These are phyloP conservation scores for Ceratobasidium sp. DNA, from an alignment of 1,284 basidiomycete species.

Conservation along the genomic window DNA sequence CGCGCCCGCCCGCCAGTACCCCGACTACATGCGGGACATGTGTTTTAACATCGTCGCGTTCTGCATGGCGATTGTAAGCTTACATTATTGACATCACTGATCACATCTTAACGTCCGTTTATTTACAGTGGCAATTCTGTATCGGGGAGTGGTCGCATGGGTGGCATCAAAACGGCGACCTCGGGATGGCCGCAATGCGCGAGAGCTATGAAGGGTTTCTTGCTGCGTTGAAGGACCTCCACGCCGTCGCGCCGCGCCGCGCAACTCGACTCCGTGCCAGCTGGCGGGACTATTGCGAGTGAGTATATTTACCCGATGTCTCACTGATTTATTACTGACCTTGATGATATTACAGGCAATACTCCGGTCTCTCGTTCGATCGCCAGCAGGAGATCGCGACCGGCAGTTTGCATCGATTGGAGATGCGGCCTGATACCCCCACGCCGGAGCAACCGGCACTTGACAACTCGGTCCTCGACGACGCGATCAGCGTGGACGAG, in stretches of 20 bases:
- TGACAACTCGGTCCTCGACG: too few relatives aligned
- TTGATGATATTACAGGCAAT: not conserved
- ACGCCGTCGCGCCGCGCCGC: not conserved
- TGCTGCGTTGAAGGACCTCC: slow-evolving; percentile 6
- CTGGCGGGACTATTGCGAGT: slow-evolving; percentile 14
- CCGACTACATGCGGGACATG: slow-evolving; percentile 32
- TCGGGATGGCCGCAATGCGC: slow-evolving; percentile 16
- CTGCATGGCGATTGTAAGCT: slow-evolving; percentile 11
- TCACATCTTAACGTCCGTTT: too few relatives aligned
- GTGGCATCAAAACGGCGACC: not conserved
- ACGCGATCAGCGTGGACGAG: slow-evolving; percentile 1
- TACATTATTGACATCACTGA: not conserved
- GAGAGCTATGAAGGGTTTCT: slow-evolving; percentile 25
- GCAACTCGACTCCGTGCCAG: not conserved
- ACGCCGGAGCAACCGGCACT: not conserved
- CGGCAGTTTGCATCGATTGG: not conserved
- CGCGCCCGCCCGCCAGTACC: slow-evolving; percentile 10
- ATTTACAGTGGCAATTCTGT: slow-evolving; percentile 7
- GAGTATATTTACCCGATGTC: not conserved
- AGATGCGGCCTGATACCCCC: slow-evolving; percentile 11
- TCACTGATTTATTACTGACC: not conserved
- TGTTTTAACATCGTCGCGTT: slow-evolving; percentile 10
- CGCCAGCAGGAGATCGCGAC: not conserved
- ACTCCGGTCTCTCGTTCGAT: not conserved
- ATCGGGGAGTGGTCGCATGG: slow-evolving; percentile 37